Conservation (phyloP, 495 filamentous ascomycete species). For the Chlorociboria aeruginascens region DNA sequence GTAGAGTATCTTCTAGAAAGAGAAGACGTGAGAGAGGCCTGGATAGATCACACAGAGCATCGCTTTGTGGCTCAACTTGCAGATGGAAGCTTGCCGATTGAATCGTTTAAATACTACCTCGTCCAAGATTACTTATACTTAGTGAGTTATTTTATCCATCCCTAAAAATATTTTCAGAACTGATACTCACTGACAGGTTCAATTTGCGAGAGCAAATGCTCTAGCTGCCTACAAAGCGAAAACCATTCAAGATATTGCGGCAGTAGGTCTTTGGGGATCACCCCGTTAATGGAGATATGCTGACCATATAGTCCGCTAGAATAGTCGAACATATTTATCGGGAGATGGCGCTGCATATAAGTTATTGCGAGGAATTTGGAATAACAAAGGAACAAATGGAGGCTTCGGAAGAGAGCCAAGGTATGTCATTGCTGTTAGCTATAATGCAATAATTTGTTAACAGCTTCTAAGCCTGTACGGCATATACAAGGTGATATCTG, state of each 20-base stretch:
- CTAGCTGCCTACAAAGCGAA: conserved; percentile 74
- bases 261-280: conserved; percentile 27
- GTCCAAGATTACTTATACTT: conserved; percentile 86
- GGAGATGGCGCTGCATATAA: conserved; percentile 70
- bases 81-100: conserved; percentile 54
- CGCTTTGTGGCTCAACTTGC: conserved; percentile 70
- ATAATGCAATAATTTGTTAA: conserved; percentile 15
- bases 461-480: conserved; percentile 48
- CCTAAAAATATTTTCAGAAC: neutral
- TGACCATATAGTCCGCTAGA: conserved; percentile 40
- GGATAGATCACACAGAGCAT: conserved; percentile 66
- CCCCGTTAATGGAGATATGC: neutral
- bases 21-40: conserved; percentile 55
- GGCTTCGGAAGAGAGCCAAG: conserved; percentile 56
- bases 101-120: conserved; percentile 74
- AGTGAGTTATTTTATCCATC: conserved; percentile 29
- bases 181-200: conserved; percentile 38
- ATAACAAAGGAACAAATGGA: conserved; percentile 68
- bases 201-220: conserved; percentile 77
- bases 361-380: conserved; percentile 70
- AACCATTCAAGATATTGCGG: conserved; percentile 57
- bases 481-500: conserved; percentile 44
- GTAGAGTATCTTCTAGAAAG: conserved; percentile 73
- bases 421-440: conserved; percentile 25
- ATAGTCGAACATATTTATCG: conserved; percentile 64